Evolutionary conservation across 495 filamentous ascomycete species (phyloP).

Genomic region (Neurospora sp.): DNA sequence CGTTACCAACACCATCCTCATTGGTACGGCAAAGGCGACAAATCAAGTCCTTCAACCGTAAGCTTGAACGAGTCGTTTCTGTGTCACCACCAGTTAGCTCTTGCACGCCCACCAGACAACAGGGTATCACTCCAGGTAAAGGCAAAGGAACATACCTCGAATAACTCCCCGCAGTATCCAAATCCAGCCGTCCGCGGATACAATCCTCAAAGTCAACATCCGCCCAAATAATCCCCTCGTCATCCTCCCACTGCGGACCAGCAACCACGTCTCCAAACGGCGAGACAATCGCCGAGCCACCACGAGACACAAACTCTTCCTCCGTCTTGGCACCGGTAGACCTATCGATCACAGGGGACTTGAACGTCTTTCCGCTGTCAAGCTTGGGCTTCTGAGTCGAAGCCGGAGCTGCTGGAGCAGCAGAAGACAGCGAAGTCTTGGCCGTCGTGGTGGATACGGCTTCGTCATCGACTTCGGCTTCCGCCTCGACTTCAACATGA

Average conservation of each 20-base stretch:
- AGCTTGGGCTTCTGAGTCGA: not conserved
- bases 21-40: slow-evolving; percentile 59
- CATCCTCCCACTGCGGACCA: slow-evolving; percentile 76
- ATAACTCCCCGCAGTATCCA: slow-evolving; percentile 70
- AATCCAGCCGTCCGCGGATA: slow-evolving; percentile 43
- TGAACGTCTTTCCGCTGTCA: not conserved
- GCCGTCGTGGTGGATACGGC: slow-evolving; percentile 13
- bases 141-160: slow-evolving; percentile 33
- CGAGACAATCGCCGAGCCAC: slow-evolving; percentile 73
- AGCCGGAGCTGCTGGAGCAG: not conserved
- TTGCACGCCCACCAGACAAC: not conserved
- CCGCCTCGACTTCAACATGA: not conserved
- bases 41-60: slow-evolving; percentile 58
- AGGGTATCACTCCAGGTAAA: not conserved
- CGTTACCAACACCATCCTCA: not conserved
- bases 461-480: not conserved
- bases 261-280: slow-evolving; percentile 68
- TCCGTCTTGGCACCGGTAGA: not conserved
- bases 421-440: not conserved
- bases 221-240: slow-evolving; percentile 37
- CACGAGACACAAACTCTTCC: slow-evolving; percentile 48
- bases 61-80: slow-evolving; percentile 74
- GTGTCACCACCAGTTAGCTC: not conserved
- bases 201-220: slow-evolving; percentile 44
- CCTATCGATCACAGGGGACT: not conserved